phyloP scores from a whole-genome alignment of 2,329 filamentous ascomycete species.

The Colletotrichum sp. region DNA sequence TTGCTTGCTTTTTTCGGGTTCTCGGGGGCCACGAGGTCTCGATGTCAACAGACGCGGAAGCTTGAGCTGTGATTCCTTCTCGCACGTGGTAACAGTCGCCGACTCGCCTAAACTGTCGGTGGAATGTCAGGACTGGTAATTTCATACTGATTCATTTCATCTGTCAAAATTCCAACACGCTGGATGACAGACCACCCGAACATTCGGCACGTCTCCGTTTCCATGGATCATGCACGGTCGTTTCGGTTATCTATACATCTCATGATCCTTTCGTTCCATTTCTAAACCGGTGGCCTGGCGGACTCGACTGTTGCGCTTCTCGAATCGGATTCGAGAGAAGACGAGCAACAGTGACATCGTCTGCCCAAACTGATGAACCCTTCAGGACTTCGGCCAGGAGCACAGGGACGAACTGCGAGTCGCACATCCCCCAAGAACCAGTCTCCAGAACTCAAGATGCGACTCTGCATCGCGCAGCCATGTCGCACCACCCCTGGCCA shows the following conservation, averaged over 20 bases:
- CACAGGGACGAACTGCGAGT: not conserved
- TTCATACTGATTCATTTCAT: not conserved
- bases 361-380: not conserved
- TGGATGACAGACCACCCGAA: not conserved
- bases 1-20: not conserved
- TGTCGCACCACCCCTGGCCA: not conserved
- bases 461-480: not conserved
- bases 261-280: not conserved
- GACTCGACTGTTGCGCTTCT: not conserved
- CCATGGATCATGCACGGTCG: not conserved
- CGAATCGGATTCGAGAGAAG: not conserved
- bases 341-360: not conserved
- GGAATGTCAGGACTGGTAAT: not conserved
- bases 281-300: not conserved
- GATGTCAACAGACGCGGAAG: not conserved
- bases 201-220: not conserved
- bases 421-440: not conserved
- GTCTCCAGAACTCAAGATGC: not conserved
- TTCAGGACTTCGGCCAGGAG: not conserved
- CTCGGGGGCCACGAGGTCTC: not conserved
- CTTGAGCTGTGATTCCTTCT: fast-evolving
- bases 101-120: not conserved
- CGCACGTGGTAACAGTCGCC: not conserved
- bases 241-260: not conserved
- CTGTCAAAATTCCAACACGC: not conserved